Evolutionary conservation across 2,329 filamentous ascomycete species (phyloP).

Genomic region (Onygena corvina): DNA sequence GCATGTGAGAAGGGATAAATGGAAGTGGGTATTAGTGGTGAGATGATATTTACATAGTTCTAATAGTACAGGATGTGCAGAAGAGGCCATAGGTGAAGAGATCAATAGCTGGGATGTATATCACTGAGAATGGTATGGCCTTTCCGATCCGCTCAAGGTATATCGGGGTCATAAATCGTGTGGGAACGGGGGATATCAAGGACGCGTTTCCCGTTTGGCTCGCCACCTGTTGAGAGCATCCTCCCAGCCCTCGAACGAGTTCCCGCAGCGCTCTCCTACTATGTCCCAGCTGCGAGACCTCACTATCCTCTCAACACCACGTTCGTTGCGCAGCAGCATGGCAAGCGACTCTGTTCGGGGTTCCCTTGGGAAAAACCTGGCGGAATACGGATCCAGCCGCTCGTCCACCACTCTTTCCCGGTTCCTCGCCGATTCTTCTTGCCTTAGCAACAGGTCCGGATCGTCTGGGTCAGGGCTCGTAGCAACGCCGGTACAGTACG

Average conservation of each 20-base stretch:
- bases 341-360: conserved; percentile 70
- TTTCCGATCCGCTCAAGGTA: background rate
- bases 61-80: no score
- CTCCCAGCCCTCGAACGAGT: conserved; percentile 49
- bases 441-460: conserved; percentile 57
- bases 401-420: conserved; percentile 71
- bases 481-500: conserved; percentile 80
- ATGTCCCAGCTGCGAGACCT: conserved; percentile 70
- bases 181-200: background rate
- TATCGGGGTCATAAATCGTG: background rate
- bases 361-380: conserved; percentile 60
- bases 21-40: no score
- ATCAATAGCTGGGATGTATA: no score
- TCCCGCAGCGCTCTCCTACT: conserved; percentile 61
- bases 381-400: conserved; percentile 81
- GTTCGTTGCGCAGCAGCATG: conserved; percentile 55
- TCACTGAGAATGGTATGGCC: background rate
- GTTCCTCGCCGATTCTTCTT: conserved; percentile 58
- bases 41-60: no score
- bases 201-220: conserved; percentile 20
- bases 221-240: conserved; percentile 54
- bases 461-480: conserved; percentile 79
- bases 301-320: conserved; percentile 64
- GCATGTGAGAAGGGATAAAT: no score
- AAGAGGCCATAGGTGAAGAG: no score